Conservation (phyloP, 2,329 filamentous ascomycete genomes). For the Graphiopsis chlorocephala region DNA sequence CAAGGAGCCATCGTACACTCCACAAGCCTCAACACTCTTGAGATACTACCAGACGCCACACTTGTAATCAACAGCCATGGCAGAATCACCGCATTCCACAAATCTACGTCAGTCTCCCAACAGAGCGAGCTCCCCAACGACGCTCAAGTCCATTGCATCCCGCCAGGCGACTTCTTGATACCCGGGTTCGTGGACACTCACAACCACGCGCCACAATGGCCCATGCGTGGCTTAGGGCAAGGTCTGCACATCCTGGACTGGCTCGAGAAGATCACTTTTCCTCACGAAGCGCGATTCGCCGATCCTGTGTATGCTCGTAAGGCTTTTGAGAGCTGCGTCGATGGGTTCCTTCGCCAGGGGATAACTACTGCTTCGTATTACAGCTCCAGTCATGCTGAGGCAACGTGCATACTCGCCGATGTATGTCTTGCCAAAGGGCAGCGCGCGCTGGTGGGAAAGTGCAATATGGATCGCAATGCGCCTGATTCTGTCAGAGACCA, state of each 20-base stretch:
- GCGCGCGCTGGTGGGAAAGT: conserved; percentile 59
- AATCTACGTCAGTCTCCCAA: not conserved
- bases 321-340: conserved; percentile 53
- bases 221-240: conserved; percentile 45
- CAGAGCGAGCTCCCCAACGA: not conserved
- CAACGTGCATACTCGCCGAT: conserved; percentile 57
- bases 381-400: conserved; percentile 54
- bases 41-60: conserved; percentile 20
- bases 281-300: conserved; percentile 18
- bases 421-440: conserved; percentile 54
- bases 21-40: conserved; percentile 16
- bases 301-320: conserved; percentile 39
- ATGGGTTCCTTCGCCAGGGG: conserved; percentile 60
- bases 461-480: conserved; percentile 39
- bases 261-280: conserved; percentile 47
- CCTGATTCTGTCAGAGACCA: conserved; percentile 24
- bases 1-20: conserved; percentile 22
- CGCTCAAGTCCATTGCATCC: conserved; percentile 33
- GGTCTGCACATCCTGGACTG: conserved; percentile 48
- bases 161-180: conserved; percentile 52
- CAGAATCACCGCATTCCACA: conserved; percentile 17
- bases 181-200: conserved; percentile 66
- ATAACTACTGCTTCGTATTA: conserved; percentile 63
- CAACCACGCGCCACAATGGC: conserved; percentile 62
- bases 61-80: conserved; percentile 17